Conservation (phyloP, 768 basidiomycete genomes). For the Tubosaeta sp. region DNA sequence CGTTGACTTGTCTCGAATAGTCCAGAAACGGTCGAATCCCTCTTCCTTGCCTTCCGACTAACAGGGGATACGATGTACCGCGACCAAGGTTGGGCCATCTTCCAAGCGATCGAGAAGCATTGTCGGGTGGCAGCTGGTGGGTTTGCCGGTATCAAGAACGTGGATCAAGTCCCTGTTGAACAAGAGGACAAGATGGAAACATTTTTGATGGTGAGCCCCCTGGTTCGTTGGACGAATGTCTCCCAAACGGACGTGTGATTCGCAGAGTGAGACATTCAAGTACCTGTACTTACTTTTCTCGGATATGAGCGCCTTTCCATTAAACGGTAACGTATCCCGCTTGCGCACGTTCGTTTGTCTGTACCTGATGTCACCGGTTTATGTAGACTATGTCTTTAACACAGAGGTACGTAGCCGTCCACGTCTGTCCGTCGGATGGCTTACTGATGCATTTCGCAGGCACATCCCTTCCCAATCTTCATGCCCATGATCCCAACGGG, state of each 20-base stretch:
- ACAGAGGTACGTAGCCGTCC: slow-evolving; percentile 68
- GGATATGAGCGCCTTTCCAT: slow-evolving; percentile 64
- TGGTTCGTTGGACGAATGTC: not conserved
- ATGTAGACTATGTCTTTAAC: slow-evolving; percentile 83
- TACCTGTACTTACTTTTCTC: slow-evolving; percentile 88
- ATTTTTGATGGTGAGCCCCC: slow-evolving; percentile 69
- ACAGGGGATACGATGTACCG: slow-evolving; percentile 83
- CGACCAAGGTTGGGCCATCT: slow-evolving; percentile 83
- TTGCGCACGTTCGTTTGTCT: not conserved
- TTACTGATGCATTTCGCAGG: slow-evolving; percentile 34
- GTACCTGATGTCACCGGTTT: slow-evolving; percentile 7
- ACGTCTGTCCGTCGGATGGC: not conserved
- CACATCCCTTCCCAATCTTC: slow-evolving; percentile 74
- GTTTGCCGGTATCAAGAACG: slow-evolving; percentile 80
- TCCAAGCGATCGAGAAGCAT: slow-evolving; percentile 82
- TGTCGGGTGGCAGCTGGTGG: slow-evolving; percentile 77
- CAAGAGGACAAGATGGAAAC: slow-evolving; percentile 94
- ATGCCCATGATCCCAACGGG: slow-evolving; percentile 44
- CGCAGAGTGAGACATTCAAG: slow-evolving; percentile 85
- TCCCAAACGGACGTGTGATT: not conserved
- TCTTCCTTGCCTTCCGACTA: slow-evolving; percentile 87
- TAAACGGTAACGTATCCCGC: slow-evolving; percentile 54
- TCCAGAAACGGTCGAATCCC: slow-evolving; percentile 92
- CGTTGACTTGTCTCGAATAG: slow-evolving; percentile 32
- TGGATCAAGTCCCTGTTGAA: slow-evolving; percentile 66